phyloP scores from a whole-genome alignment of 2,329 filamentous ascomycete genomes.

The Talaromyces sp. region DNA sequence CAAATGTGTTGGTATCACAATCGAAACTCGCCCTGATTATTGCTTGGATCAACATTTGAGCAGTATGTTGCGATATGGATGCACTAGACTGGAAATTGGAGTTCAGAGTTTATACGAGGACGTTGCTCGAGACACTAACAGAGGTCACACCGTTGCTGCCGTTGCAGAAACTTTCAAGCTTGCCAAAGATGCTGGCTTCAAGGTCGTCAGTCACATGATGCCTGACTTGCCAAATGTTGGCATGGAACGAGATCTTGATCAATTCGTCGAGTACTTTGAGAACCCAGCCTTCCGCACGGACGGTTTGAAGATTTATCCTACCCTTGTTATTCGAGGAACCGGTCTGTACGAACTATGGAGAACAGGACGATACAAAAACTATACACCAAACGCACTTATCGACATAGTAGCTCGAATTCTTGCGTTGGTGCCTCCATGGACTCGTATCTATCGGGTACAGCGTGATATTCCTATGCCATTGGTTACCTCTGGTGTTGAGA shows the following conservation, averaged over 20 bases:
- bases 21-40: constrained; percentile 95
- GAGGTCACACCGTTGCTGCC: constrained; percentile 90
- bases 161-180: constrained; percentile 96
- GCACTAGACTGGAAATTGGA: constrained; percentile 88
- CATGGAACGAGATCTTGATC: constrained; percentile 95
- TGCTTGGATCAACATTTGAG: constrained; percentile 93
- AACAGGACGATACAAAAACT: constrained; percentile 96
- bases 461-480: constrained; percentile 99
- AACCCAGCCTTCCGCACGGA: constrained; percentile 95
- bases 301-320: constrained; percentile 96
- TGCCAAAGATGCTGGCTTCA: constrained; percentile 98
- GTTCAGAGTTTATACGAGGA: constrained; percentile 98
- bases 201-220: constrained; percentile 99
- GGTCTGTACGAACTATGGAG: constrained; percentile 97
- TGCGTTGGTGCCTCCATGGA: constrained; percentile 94
- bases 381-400: constrained; percentile 93
- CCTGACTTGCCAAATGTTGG: constrained; percentile 96
- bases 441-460: constrained; percentile 96
- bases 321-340: constrained; percentile 92
- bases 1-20: constrained; percentile 98
- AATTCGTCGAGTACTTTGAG: constrained; percentile 97
- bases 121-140: constrained; percentile 95
- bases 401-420: constrained; percentile 96
- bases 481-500: constrained; percentile 97
- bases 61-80: constrained; percentile 96